A percentile compares a stretch with the other conserved stretches of the same genome.
These are phyloP conservation scores for Zelopaecilomyces penicillatus DNA, from an alignment of 2,329 filamentous ascomycete species.

Conservation along the genomic window DNA sequence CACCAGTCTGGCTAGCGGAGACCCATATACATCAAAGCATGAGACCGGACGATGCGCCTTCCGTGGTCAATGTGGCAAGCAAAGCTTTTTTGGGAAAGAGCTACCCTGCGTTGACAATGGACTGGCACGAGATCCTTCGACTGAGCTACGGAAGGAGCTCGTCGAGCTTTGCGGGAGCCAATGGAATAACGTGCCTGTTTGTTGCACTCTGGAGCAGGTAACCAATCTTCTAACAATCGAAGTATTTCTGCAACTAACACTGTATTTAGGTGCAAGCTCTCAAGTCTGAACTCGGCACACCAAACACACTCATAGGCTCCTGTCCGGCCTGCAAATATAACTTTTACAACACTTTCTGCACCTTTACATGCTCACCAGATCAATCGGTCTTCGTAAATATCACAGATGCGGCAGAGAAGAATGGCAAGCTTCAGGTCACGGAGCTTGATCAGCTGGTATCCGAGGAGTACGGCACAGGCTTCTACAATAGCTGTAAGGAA, in stretches of 20 bases:
- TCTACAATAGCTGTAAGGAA: slow-evolving; percentile 97
- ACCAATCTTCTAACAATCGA: neutral
- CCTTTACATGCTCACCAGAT: slow-evolving; percentile 94
- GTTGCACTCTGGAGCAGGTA: slow-evolving; percentile 75
- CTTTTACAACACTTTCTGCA: slow-evolving; percentile 97
- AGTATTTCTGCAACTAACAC: neutral
- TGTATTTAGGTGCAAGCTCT: slow-evolving; percentile 61
- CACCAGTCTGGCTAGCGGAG: slow-evolving; percentile 16
- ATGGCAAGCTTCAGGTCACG: slow-evolving; percentile 58
- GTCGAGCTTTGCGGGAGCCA: slow-evolving; percentile 78
- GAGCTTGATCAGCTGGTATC: slow-evolving; percentile 88
- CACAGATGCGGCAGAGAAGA: slow-evolving; percentile 60
- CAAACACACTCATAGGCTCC: slow-evolving; percentile 80
- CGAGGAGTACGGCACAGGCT: slow-evolving; percentile 72
- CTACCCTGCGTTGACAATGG: slow-evolving; percentile 91
- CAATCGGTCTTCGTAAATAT: slow-evolving; percentile 95
- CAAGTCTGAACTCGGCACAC: slow-evolving; percentile 75
- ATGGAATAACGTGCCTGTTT: slow-evolving; percentile 78
- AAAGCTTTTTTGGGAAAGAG: slow-evolving; percentile 80
- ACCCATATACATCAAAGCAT: slow-evolving; percentile 52
- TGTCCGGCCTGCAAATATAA: slow-evolving; percentile 97
- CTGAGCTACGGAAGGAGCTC: slow-evolving; percentile 64
- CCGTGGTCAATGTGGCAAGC: slow-evolving; percentile 82
- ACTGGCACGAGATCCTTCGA: slow-evolving; percentile 64
- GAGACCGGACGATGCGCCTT: slow-evolving; percentile 86